Conservation (phyloP, 2,329 filamentous ascomycete genomes). For the Cladobotryum protrusum region DNA sequence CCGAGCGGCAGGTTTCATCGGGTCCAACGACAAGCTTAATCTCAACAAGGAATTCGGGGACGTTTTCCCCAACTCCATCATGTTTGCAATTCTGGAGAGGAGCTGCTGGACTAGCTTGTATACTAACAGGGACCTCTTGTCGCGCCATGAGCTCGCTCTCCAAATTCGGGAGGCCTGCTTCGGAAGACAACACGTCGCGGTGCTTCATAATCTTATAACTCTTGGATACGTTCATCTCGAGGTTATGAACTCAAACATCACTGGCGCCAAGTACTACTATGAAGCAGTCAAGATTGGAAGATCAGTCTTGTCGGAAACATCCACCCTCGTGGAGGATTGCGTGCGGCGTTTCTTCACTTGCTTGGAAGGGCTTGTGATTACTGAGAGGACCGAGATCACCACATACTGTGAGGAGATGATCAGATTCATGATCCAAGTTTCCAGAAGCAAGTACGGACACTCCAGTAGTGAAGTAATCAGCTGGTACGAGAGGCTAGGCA, state of each 20-base stretch:
- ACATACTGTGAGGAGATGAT: slow-evolving; percentile 34
- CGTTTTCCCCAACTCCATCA: slow-evolving; percentile 30
- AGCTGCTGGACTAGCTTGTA: slow-evolving; percentile 24
- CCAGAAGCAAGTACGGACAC: slow-evolving; percentile 27
- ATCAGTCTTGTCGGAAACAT: slow-evolving; percentile 25
- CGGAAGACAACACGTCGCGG: slow-evolving; percentile 27
- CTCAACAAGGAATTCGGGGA: slow-evolving; percentile 28
- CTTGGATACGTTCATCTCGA: slow-evolving; percentile 28
- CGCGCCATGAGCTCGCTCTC: slow-evolving; percentile 28
- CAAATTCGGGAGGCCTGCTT: slow-evolving; percentile 30
- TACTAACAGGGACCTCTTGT: slow-evolving; percentile 18
- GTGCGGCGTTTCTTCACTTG: slow-evolving; percentile 29
- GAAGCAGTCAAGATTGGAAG: slow-evolving; percentile 28
- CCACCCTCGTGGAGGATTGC: slow-evolving; percentile 28
- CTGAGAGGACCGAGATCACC: slow-evolving; percentile 28
- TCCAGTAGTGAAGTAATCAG: slow-evolving; percentile 30
- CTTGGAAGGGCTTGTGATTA: slow-evolving; percentile 29
- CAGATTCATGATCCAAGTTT: slow-evolving; percentile 31
- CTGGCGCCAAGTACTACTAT: slow-evolving; percentile 30
- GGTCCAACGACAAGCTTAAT: slow-evolving; percentile 20
- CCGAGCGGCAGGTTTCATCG: slow-evolving; percentile 26
- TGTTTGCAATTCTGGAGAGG: slow-evolving; percentile 31
- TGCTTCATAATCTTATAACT: slow-evolving; percentile 32
- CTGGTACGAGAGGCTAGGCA: slow-evolving; percentile 31
- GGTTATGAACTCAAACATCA: slow-evolving; percentile 11